phyloP scores from a whole-genome alignment of 1,284 basidiomycete genomes.

The Heterobasidion irregulare region DNA sequence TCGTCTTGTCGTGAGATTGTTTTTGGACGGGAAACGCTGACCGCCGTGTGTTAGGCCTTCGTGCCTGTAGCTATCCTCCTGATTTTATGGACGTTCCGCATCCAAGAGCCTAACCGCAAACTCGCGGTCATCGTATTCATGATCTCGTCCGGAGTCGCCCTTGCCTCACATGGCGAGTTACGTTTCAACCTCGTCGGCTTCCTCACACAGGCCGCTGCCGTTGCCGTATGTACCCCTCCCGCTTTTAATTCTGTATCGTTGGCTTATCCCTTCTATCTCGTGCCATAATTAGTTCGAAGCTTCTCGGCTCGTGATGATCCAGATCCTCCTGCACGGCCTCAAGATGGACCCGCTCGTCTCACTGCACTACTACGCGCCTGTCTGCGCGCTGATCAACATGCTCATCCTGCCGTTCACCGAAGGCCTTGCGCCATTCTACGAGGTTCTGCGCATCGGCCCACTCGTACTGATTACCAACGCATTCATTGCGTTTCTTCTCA shows the following conservation, averaged over 20 bases:
- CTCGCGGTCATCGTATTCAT: conserved; percentile 82
- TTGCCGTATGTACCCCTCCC: conserved; percentile 42
- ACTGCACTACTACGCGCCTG: conserved; percentile 94
- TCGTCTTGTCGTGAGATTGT: neutral
- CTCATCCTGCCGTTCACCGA: conserved; percentile 82
- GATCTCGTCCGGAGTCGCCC: conserved; percentile 87
- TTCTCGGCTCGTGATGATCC: conserved; percentile 92
- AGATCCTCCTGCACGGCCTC: conserved; percentile 89
- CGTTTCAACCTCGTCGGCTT: conserved; percentile 85
- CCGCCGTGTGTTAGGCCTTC: conserved; percentile 59
- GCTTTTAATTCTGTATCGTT: conserved; percentile 4
- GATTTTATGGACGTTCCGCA: conserved; percentile 86
- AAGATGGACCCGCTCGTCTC: conserved; percentile 98
- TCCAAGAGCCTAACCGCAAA: conserved; percentile 81
- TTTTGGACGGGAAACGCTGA: too few species aligned
- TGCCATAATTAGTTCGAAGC: conserved; percentile 61
- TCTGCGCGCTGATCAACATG: conserved; percentile 89
- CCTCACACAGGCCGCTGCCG: conserved; percentile 75
- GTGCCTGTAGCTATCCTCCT: conserved; percentile 94
- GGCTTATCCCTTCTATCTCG: conserved; percentile 1
- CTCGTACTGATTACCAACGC: conserved; percentile 81
- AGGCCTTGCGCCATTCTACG: conserved; percentile 82
- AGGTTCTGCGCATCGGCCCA: conserved; percentile 66
- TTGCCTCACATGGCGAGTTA: conserved; percentile 84
- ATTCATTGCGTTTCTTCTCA: conserved; percentile 82